Evolutionary conservation across 768 basidiomycete species (phyloP).

Genomic region (Rhodocollybia butyracea): DNA sequence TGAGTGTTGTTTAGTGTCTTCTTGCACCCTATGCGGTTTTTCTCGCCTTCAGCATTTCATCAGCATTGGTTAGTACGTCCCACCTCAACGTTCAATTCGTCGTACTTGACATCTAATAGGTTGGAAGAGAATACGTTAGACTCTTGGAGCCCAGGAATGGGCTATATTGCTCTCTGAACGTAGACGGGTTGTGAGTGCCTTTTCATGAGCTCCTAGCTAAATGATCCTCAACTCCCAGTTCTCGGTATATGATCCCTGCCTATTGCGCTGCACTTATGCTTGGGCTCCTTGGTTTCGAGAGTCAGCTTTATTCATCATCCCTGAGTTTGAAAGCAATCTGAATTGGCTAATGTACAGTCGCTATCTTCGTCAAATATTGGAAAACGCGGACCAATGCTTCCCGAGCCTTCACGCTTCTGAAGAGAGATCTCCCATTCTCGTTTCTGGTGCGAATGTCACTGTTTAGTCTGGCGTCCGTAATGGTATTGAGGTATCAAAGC

Average conservation of each 20-base stretch:
- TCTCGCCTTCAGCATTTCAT: slow-evolving; percentile 33
- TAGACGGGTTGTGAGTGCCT: slow-evolving; percentile 32
- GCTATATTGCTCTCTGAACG: slow-evolving; percentile 45
- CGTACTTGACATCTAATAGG: slow-evolving; percentile 13
- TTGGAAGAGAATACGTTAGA: slow-evolving; percentile 17
- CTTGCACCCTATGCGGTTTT: slow-evolving; percentile 37
- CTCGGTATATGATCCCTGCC: slow-evolving; percentile 34
- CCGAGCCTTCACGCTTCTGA: slow-evolving; percentile 38
- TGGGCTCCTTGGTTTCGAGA: slow-evolving; percentile 42
- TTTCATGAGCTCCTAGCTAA: background rate
- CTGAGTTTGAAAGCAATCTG: background rate
- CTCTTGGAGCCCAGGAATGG: slow-evolving; percentile 34
- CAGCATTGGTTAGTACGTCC: slow-evolving; percentile 31
- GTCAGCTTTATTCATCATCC: slow-evolving; percentile 23
- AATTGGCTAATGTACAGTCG: slow-evolving; percentile 24
- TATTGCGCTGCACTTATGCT: slow-evolving; percentile 40
- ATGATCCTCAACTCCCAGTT: slow-evolving; percentile 12
- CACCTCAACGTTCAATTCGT: slow-evolving; percentile 3
- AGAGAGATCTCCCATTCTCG: slow-evolving; percentile 30
- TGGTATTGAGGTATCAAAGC: slow-evolving; percentile 40
- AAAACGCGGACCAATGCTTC: slow-evolving; percentile 34
- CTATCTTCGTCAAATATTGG: slow-evolving; percentile 42
- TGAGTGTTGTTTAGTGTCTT: slow-evolving; percentile 17
- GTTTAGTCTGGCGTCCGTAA: slow-evolving; percentile 43
- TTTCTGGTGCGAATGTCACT: slow-evolving; percentile 36